These are phyloP conservation scores for Ceratobasidium sp. DNA, from an alignment of 1,284 basidiomycete genomes.

Conservation along the genomic window DNA sequence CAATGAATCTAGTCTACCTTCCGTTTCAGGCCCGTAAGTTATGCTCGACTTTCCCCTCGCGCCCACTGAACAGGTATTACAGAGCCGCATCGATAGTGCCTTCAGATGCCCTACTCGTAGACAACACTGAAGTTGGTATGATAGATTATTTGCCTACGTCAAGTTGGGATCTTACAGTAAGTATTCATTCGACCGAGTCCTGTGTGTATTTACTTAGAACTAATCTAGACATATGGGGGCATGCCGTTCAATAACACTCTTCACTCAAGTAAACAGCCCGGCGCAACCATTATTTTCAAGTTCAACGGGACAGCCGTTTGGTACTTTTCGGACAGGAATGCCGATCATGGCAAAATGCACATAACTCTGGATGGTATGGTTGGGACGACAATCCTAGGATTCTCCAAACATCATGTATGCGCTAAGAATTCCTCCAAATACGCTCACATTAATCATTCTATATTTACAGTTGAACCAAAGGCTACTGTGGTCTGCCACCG, in stretches of 20 bases:
- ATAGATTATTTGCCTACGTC: neutral
- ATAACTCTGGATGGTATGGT: neutral
- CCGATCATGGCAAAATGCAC: neutral
- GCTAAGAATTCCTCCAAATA: neutral
- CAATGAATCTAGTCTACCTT: neutral
- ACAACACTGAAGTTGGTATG: neutral
- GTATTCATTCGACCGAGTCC: too few relatives aligned
- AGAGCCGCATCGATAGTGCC: neutral
- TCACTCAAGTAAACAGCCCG: neutral
- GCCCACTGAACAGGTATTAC: neutral
- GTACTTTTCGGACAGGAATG: neutral
- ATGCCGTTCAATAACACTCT: slow-evolving; percentile 8
- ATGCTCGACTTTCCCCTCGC: neutral
- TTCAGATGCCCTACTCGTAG: neutral
- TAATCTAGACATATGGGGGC: neutral
- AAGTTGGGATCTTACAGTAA: neutral
- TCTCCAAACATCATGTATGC: neutral
- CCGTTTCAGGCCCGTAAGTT: neutral
- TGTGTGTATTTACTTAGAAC: neutral
- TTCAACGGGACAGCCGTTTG: slow-evolving; percentile 14
- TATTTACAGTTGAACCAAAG: neutral
- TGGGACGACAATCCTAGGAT: neutral
- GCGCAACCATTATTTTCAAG: neutral
- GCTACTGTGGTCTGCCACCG: neutral
- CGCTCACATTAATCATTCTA: neutral